Conservation (phyloP, 805 yeast species). For the Debaryomyces hansenii region DNA sequence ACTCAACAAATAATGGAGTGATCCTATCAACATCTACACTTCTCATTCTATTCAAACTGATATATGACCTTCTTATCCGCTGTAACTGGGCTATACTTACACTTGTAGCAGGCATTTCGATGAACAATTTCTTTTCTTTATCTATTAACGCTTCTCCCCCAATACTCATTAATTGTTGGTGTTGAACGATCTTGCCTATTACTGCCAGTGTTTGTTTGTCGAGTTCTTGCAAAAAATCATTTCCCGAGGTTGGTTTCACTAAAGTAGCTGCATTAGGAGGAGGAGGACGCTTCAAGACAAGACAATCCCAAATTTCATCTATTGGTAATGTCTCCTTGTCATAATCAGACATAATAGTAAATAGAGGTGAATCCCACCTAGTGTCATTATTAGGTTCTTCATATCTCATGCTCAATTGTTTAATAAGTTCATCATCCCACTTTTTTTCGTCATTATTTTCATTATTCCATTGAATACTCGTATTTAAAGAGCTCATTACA, state of each 20-base stretch:
- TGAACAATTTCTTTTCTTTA: slow-evolving; percentile 41
- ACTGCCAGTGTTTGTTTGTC: slow-evolving; percentile 71
- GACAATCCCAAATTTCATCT: slow-evolving; percentile 64
- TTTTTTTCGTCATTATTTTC: slow-evolving; percentile 24
- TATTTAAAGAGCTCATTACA: slow-evolving; percentile 65
- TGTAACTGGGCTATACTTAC: slow-evolving; percentile 78
- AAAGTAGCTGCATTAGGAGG: slow-evolving; percentile 85
- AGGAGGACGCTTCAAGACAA: slow-evolving; percentile 60
- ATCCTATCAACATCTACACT: slow-evolving; percentile 70
- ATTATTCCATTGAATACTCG: slow-evolving; percentile 64
- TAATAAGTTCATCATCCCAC: slow-evolving; percentile 69
- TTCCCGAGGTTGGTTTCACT: slow-evolving; percentile 74
- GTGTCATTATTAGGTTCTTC: slow-evolving; percentile 89
- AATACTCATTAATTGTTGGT: slow-evolving; percentile 51
- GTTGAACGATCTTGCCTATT: slow-evolving; percentile 59
- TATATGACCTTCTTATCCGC: slow-evolving; percentile 78
- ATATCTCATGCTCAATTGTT: slow-evolving; percentile 75
- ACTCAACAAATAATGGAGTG: slow-evolving; percentile 72
- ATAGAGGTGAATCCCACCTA: slow-evolving; percentile 93
- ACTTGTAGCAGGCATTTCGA: slow-evolving; percentile 62
- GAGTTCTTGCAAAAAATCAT: slow-evolving; percentile 73
- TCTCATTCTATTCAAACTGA: slow-evolving; percentile 78
- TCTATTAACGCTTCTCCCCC: slow-evolving; percentile 54
- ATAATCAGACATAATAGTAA: slow-evolving; percentile 58
- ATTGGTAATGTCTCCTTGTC: slow-evolving; percentile 54